Evolutionary conservation across 495 filamentous ascomycete genomes (phyloP), one percentile per base, ranked within the genome.

Genomic region (Chaetomidium leptoderma): DNA sequence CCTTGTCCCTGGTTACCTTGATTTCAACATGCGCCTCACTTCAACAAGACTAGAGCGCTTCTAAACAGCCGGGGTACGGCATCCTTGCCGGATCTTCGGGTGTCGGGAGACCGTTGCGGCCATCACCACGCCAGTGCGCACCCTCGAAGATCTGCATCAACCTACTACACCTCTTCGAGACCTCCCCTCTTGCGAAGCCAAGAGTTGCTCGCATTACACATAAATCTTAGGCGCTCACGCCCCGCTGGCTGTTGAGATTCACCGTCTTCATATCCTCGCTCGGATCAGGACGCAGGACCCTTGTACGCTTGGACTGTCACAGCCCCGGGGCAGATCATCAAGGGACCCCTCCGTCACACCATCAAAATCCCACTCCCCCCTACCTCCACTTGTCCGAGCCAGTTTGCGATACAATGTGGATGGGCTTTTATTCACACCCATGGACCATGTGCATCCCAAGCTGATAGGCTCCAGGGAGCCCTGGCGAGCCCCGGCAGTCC

Each of bases 251-350:
- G n/a, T n/a, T n/a, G n/a, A n/a, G n/a, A n/a, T n/a, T 3, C 2
- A 6, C 17, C 11, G 3, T 16, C 16, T 19, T 19, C 37, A 17
- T 6, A 19, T 40, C 6, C 37, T 13, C 14, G 9, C 7, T 35
- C 9, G 37, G 16, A 40, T 26, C 23, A 11, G 55, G 44, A 57
- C 32, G 21, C 39, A 39, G 40, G 47, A 24, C 26, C 21, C 36
- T 27, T 50, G 37, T 7, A 24, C 49, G 50, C 46, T 27, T 58
- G 48, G 57, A 43, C 55, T 57, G 63, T 58, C 24, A 58, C 56
- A 61, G 27, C n/a, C 53, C 47, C 47, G 21, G 53, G 51, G 59
- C 52, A 57, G 62, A 66, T 66, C 62, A 59, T 59, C 55, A 55
- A 62, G 59, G 53, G 43, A 14, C 45, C 48, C 54, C n/a, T n/a